Base-by-base conservation (phyloP, 192 early-diverging fungal species). In the Spizellomyces sp. region DNA sequence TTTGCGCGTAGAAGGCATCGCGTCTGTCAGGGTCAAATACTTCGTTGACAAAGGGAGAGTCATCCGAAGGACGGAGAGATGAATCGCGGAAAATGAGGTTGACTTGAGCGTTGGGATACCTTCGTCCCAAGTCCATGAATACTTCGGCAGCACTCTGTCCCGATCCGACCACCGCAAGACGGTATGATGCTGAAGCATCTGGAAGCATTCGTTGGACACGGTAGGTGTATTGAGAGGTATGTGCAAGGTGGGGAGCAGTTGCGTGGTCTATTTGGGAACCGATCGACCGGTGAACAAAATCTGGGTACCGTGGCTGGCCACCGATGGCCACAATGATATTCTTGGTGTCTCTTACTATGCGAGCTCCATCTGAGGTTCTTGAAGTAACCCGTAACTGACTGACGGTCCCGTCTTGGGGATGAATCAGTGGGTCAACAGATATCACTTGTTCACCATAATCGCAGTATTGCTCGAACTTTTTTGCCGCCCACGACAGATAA, bases 1-100 rank as follows among this genome's bases (percentile, higher is more conserved):
- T 47, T 61, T n/a, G 21, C 8, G 17, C 12, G 58, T 59, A 76
- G 50, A 75, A 76, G 9, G 9, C 17, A 54, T 76, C 75, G 4
- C 54, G 60, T 3, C 17, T 1, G n/a, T 66, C 66, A 3, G 72
- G 71, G 52, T 76, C 52, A 73, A 76, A 76, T 8, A 76, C 56
- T 27, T 74, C 71, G 72, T 76, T 76, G 63, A 76, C 75, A 68
- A 76, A 76, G 15, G 72, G 61, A 9, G 50, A 58, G 45, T 44
- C 75, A 47, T 76, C 75, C 45, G 67, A 76, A 2, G 70, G 72
- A 6, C 71, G 59, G 9, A 76, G 48, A n/a, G 67, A 52, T 12
- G 54, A 47, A 43, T 67, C 46, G 41, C 72, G 62, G 36, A 76
- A 75, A 46, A 76, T 58, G 19, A 76, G 72, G 22, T 14, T 47